Evolutionary conservation across 306 rosid species (phyloP), one percentile per base, ranked within the genome.

Genomic region (Lablab purpureus): DNA sequence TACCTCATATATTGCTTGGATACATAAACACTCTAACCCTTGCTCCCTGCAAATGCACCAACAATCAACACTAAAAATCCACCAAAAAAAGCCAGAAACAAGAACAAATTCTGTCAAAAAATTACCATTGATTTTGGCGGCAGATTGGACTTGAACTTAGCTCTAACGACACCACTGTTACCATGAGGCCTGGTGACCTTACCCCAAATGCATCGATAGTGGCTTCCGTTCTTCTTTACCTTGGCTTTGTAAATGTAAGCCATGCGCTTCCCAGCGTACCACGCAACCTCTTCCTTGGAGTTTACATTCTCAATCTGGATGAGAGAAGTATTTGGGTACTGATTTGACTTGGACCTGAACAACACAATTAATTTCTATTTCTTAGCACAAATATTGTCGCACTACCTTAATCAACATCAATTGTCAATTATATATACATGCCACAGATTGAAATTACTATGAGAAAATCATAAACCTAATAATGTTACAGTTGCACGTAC

Each of bases 201-300:
- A 6, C 99, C 99, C 99, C 99, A 95, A 74, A 95, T 91, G 90
- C 99, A 95, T 45, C 99, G 95, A 79, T 92, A 95, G 78, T 92
- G 97, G 46, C 79, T 74, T 10, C 96, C 98, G 0, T 95, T 74
- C 81, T 76, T 86, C 91, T 92, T 95, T 56, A 90, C 94, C 88
- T 95, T 95, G 34, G 97, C 99, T 82, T 90, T 95, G 90, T 92
- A 95, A 69, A 95, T 91, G 83, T 95, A 95, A 0, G 97, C 99
- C 97, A 95, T 17, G n/a, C 97, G 87, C 87, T 95, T 95, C 14
- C 99, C 99, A 1, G 71, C 51, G 15, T 95, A 95, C 94, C 94
- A 95, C 0, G 84, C 74, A 15, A 95, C 98, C 77, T 95, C 99
- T 68, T 95, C 99, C 85, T 92, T 88, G 18, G 99, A 40, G 85